phyloP scores from a whole-genome alignment of 164 flowering plant genomes.

The grape (Vitis vinifera) region DNA sequence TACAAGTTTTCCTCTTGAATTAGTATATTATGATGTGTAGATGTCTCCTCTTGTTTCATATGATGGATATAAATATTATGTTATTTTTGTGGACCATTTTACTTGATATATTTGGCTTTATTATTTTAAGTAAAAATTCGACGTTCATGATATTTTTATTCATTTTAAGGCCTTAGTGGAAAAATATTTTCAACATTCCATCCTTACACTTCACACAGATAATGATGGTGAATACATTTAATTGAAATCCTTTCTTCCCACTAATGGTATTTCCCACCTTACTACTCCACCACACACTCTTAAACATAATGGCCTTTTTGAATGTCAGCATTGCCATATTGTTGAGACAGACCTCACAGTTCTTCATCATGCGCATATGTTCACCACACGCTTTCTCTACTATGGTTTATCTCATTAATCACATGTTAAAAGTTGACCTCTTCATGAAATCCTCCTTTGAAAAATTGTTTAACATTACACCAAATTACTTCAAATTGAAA shows the following conservation, averaged over 20 bases:
- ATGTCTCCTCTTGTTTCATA: neutral
- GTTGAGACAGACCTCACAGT: neutral
- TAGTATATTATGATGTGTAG: too few relatives aligned
- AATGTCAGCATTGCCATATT: too few relatives aligned
- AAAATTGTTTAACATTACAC: neutral
- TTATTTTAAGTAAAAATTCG: neutral
- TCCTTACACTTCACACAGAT: neutral
- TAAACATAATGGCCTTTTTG: neutral
- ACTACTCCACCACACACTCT: slow-evolving; percentile 1
- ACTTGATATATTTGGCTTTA: neutral
- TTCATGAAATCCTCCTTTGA: neutral
- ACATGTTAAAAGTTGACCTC: too few relatives aligned
- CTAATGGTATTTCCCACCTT: slow-evolving; percentile 1
- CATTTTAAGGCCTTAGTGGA: neutral
- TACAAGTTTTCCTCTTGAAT: too few relatives aligned
- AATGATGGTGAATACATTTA: neutral
- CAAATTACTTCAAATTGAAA: slow-evolving; percentile 4
- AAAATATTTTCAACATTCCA: neutral
- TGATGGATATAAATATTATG: too few relatives aligned
- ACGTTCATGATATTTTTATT: neutral
- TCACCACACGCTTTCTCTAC: neutral
- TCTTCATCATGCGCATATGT: neutral
- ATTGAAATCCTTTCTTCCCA: neutral
- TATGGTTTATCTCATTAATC: neutral
- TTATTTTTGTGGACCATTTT: too few relatives aligned